Conservation (phyloP, 805 yeast genomes). For the Komagataella populi region DNA sequence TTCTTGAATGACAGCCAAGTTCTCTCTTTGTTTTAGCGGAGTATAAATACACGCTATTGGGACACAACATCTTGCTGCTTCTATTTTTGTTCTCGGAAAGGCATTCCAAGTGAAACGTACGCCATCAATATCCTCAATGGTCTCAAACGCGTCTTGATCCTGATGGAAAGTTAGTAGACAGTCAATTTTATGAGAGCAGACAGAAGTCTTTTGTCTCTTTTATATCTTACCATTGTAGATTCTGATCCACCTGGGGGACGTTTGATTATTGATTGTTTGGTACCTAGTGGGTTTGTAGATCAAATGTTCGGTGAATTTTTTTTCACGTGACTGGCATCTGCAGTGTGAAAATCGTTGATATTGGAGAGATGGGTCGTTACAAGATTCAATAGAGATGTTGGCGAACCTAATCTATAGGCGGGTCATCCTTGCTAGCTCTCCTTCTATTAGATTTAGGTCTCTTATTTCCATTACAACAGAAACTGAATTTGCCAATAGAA, state of each 20-base stretch:
- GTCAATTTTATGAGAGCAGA: neutral
- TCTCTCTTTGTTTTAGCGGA: slow-evolving; percentile 36
- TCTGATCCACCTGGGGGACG: neutral
- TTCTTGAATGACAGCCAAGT: slow-evolving; percentile 20
- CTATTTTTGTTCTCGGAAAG: slow-evolving; percentile 40
- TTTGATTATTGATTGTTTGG: neutral
- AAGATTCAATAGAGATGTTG: neutral
- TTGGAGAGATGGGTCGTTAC: neutral
- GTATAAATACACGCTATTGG: slow-evolving; percentile 48
- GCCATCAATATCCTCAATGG: slow-evolving; percentile 59
- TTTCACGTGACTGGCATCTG: neutral
- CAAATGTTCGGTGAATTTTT: neutral
- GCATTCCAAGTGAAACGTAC: slow-evolving; percentile 65
- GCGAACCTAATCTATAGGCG: neutral
- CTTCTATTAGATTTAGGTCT: neutral
- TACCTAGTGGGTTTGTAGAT: neutral
- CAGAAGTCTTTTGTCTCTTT: neutral
- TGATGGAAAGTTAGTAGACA: neutral
- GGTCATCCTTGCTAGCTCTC: neutral
- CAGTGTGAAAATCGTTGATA: neutral
- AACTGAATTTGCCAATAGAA: slow-evolving; percentile 20
- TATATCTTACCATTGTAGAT: neutral
- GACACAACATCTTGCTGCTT: slow-evolving; percentile 34
- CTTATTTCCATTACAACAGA: slow-evolving; percentile 8
- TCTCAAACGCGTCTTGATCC: slow-evolving; percentile 22